Conservation (phyloP, 805 yeast species). For the Blastobotrys attinorum region DNA sequence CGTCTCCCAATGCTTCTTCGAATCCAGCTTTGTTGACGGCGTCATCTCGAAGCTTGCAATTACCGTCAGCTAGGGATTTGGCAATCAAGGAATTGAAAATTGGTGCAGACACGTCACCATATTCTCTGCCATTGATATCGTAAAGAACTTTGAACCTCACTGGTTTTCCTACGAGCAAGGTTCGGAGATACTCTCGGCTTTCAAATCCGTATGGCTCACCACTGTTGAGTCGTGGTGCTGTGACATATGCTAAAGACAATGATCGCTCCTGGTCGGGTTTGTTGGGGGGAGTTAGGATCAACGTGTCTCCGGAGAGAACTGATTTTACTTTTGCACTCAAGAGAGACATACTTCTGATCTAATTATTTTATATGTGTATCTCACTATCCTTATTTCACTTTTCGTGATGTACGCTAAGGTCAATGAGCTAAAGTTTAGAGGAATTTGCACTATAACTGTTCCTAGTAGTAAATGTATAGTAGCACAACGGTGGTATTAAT, state of each 20-base stretch:
- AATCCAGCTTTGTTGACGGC: conserved; percentile 35
- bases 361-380: no score
- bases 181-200: conserved; percentile 55
- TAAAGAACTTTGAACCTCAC: conserved; percentile 52
- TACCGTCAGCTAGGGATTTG: conserved; percentile 49
- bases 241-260: conserved; percentile 56
- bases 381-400: no score
- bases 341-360: no score
- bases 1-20: conserved; percentile 30
- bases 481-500: no score
- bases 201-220: conserved; percentile 43
- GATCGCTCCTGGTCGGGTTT: conserved; percentile 44
- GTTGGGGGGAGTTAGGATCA: conserved; percentile 38
- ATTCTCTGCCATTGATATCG: conserved; percentile 47
- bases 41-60: conserved; percentile 54
- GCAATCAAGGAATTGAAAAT: conserved; percentile 52
- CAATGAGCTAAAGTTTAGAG: no score
- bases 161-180: conserved; percentile 53
- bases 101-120: conserved; percentile 65
- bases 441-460: no score
- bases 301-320: conserved; percentile 63
- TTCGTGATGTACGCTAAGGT: no score
- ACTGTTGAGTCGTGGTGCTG: conserved; percentile 43
- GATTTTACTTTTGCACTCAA: conserved; percentile 54
- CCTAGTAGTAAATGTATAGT: no score